These are phyloP conservation scores for Chrysosporium keratinophilum DNA, from an alignment of 2,329 filamentous ascomycete species.

Conservation along the genomic window DNA sequence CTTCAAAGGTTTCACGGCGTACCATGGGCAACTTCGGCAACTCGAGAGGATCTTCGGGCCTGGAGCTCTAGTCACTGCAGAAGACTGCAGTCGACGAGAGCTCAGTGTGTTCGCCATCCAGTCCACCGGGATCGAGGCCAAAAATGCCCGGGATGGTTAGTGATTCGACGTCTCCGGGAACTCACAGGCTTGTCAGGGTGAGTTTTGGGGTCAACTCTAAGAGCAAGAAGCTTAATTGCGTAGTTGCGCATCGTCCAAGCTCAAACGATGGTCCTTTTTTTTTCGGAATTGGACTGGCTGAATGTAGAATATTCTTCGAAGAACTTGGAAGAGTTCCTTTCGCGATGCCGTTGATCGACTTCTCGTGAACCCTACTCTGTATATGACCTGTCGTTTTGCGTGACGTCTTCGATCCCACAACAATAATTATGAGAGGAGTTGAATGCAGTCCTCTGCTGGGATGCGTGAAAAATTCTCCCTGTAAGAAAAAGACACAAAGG, in stretches of 20 bases:
- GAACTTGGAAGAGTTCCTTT: background rate
- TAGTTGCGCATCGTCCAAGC: too few relatives aligned
- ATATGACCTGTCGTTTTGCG: constrained; percentile 2
- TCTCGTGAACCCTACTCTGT: background rate
- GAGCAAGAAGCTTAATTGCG: background rate
- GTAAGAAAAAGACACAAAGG: too few relatives aligned
- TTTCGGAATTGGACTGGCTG: constrained; percentile 5
- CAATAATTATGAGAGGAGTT: background rate
- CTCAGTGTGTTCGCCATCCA: too few relatives aligned
- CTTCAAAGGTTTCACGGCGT: constrained; percentile 8
- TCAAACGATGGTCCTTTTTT: background rate
- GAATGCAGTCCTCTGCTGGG: too few relatives aligned
- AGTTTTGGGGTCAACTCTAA: too few relatives aligned
- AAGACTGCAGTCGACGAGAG: background rate
- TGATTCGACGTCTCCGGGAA: too few relatives aligned
- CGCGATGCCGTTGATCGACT: background rate
- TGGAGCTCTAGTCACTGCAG: background rate
- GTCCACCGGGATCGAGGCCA: too few relatives aligned
- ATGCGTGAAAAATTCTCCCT: too few relatives aligned
- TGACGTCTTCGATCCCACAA: constrained; percentile 2
- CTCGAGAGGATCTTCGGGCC: background rate
- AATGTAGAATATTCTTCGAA: background rate
- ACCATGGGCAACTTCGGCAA: constrained; percentile 1
- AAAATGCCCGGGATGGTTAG: too few relatives aligned
- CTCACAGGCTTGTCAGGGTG: too few relatives aligned